Evolutionary conservation across 345 rosid species (phyloP).

Genomic region (Crucihimalaya himalaica): DNA sequence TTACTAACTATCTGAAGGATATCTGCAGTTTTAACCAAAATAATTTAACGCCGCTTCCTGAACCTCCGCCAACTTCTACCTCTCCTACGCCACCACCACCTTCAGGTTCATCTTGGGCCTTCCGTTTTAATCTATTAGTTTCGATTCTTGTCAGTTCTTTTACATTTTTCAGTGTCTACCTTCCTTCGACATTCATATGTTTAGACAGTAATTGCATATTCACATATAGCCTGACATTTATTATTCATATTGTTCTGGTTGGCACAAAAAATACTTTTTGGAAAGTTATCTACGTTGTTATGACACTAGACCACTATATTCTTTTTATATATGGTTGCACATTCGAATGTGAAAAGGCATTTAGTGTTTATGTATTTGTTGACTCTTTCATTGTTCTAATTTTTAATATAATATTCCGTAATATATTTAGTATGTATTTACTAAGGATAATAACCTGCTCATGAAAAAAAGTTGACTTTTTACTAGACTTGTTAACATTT

Average conservation of each 20-base stretch:
- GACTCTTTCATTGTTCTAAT: neutral
- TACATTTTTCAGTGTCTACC: neutral
- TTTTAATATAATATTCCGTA: neutral
- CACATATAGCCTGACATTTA: slow-evolving; percentile 1
- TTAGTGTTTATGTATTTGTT: neutral
- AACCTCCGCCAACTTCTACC: slow-evolving; percentile 61
- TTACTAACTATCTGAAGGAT: slow-evolving; percentile 33
- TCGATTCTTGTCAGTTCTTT: neutral
- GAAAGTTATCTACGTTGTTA: neutral
- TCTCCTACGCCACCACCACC: slow-evolving; percentile 46
- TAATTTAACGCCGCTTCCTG: slow-evolving; percentile 25
- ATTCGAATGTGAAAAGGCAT: neutral
- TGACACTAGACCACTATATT: neutral
- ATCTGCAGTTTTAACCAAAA: slow-evolving; percentile 66
- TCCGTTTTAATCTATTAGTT: neutral
- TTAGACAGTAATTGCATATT: neutral
- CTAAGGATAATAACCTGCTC: neutral
- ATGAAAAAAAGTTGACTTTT: neutral
- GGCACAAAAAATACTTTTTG: neutral
- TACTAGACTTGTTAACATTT: neutral
- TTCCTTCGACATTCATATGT: neutral
- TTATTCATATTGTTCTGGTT: neutral
- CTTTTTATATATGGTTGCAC: neutral
- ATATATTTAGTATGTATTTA: neutral
- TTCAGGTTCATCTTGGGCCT: slow-evolving; percentile 47